Conservation (phyloP, 2,329 filamentous ascomycete genomes). For the Trichoderma brevicompactum region DNA sequence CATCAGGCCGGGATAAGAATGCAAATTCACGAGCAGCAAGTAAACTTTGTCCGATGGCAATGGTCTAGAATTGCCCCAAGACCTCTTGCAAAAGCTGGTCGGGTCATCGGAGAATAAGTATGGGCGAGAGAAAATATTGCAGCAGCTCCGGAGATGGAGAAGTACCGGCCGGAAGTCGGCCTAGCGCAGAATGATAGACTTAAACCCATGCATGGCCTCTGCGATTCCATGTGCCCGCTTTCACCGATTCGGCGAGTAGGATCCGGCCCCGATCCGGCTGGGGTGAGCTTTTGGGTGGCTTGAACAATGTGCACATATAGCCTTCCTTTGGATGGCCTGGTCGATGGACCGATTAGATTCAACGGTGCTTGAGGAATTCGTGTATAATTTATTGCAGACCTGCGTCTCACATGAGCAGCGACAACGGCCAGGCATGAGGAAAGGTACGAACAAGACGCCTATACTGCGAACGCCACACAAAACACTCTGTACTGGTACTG, state of each 20-base stretch:
- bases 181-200: neutral
- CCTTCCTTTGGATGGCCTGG: neutral
- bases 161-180: conserved; percentile 2
- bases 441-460: too few relatives aligned
- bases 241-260: conserved; percentile 10
- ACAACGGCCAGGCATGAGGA: too few relatives aligned
- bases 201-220: neutral
- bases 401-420: too few relatives aligned
- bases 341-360: neutral
- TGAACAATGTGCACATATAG: neutral
- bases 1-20: neutral
- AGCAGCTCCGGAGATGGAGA: neutral
- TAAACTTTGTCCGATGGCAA: neutral
- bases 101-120: conserved; percentile 12
- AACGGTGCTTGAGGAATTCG: too few relatives aligned
- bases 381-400: too few relatives aligned
- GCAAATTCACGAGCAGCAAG: neutral
- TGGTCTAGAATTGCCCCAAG: conserved; percentile 15
- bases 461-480: too few relatives aligned
- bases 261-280: conserved; percentile 6
- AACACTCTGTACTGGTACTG: too few relatives aligned
- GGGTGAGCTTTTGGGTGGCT: neutral
- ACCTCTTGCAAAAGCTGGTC: neutral
- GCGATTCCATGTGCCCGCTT: conserved; percentile 11
- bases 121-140: neutral